Evolutionary conservation across 345 rosid genomes (phyloP).

Genomic region (Erodium maritimum): DNA sequence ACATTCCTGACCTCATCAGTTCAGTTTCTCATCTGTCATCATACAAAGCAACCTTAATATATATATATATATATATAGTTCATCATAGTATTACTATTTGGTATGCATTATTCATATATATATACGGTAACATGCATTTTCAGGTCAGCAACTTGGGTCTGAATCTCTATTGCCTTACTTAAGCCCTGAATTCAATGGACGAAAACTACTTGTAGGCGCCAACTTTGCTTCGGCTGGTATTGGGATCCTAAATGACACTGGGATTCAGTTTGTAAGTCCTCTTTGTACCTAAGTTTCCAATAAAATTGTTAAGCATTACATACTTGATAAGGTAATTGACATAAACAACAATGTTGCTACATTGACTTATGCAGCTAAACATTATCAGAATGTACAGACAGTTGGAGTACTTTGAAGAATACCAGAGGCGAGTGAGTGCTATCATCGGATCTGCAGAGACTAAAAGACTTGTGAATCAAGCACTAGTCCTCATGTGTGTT

Average conservation of each 20-base stretch:
- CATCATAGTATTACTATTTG: neutral
- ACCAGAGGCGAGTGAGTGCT: slow-evolving; percentile 43
- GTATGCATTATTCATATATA: too few species aligned
- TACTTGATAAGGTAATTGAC: too few species aligned
- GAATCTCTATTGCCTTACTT: neutral
- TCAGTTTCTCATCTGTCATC: neutral
- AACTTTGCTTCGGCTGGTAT: neutral
- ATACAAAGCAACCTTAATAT: too few species aligned
- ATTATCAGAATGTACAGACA: slow-evolving; percentile 58
- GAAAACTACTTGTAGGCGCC: neutral
- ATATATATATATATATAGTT: too few species aligned
- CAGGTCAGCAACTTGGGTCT: neutral
- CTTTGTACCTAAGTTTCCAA: too few species aligned
- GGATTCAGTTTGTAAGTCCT: neutral
- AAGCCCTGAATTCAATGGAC: neutral
- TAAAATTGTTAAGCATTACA: too few species aligned
- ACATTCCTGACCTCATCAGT: neutral
- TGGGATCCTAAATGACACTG: neutral
- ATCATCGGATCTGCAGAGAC: slow-evolving; percentile 41
- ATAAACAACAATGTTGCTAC: too few species aligned
- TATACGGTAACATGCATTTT: neutral
- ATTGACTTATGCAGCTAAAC: slow-evolving; percentile 37
- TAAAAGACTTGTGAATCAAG: slow-evolving; percentile 35
- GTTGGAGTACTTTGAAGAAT: slow-evolving; percentile 49
- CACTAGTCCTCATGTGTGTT: slow-evolving; percentile 51